These are phyloP conservation scores for Saitozyma sp. DNA, from an alignment of 768 basidiomycete genomes.

Conservation along the genomic window DNA sequence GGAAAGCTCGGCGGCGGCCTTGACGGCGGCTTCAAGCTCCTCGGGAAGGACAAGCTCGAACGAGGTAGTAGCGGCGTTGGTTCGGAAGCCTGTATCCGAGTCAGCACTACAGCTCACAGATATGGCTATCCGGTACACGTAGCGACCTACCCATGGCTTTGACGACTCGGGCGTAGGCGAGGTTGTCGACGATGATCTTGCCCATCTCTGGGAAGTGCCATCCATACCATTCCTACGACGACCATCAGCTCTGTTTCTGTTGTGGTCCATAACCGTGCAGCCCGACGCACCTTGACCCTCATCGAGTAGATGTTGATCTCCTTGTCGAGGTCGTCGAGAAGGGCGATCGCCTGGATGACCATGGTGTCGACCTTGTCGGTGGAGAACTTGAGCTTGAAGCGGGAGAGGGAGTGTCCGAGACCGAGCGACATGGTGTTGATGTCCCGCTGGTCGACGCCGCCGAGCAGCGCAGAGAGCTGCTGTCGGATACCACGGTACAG, in stretches of 20 bases:
- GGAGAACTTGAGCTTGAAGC: conserved; percentile 99
- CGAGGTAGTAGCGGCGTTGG: conserved; percentile 81
- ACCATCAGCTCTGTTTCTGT: conserved; percentile 8
- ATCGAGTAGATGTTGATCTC: conserved; percentile 99
- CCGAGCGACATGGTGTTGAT: conserved; percentile 96
- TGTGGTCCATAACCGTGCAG: not conserved
- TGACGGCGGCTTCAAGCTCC: conserved; percentile 91
- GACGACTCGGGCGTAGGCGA: conserved; percentile 93
- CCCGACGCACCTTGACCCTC: conserved; percentile 81
- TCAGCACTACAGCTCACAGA: too few species aligned
- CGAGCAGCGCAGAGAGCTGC: conserved; percentile 81
- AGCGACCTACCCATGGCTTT: conserved; percentile 73
- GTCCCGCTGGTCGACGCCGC: conserved; percentile 67
- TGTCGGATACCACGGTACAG: conserved; percentile 93
- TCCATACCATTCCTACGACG: conserved; percentile 95
- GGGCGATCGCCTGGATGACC: conserved; percentile 97
- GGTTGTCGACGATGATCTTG: conserved; percentile 85
- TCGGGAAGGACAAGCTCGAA: conserved; percentile 91
- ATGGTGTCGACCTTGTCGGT: conserved; percentile 99
- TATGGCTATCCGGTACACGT: not conserved
- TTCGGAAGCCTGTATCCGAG: conserved; percentile 73
- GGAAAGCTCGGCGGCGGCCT: conserved; percentile 93
- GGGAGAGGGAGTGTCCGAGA: conserved; percentile 92
- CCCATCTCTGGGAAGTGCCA: conserved; percentile 99
- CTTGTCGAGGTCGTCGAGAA: conserved; percentile 98